Percentiles rank a stretch among this genome's conserved stretches.
Conservation (phyloP, 495 filamentous ascomycete species). For the Neurospora sp. region DNA sequence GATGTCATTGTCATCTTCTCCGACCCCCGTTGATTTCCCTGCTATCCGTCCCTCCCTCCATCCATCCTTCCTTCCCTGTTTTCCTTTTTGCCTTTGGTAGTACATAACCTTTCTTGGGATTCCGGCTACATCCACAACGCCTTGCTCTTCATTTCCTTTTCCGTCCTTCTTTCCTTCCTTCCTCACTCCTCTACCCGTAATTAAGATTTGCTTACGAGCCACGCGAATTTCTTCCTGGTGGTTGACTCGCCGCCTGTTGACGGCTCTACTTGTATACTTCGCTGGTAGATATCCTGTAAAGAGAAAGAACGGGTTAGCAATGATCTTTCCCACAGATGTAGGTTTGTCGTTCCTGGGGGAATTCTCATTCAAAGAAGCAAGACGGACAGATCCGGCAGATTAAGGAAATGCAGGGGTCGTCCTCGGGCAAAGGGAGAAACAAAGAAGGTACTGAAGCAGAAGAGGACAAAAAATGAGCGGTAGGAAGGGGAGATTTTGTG, state of each 20-base stretch:
- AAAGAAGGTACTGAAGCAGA: background rate
- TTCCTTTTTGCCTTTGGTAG: background rate
- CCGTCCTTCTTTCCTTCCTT: background rate
- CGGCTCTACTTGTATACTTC: constrained; percentile 46
- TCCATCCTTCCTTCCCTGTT: background rate
- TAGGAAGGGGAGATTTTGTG: background rate
- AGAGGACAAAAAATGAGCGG: background rate
- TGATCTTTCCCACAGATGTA: background rate
- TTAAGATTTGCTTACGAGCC: constrained; percentile 37
- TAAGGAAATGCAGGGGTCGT: background rate
- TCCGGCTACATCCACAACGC: background rate
- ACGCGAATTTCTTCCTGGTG: constrained; percentile 47
- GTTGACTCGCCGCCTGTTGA: constrained; percentile 23
- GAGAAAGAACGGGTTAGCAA: background rate
- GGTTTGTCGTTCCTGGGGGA: background rate
- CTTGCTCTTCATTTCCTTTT: background rate
- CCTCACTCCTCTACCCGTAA: background rate
- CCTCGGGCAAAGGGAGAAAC: constrained; percentile 6
- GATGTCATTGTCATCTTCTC: background rate
- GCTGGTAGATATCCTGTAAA: constrained; percentile 49
- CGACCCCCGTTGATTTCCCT: background rate
- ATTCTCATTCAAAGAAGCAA: background rate
- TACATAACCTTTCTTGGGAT: background rate
- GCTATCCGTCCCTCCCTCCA: background rate
- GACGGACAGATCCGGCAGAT: background rate